Conservation (phyloP, 495 filamentous ascomycete genomes). For the Penicillium mononematosum region DNA sequence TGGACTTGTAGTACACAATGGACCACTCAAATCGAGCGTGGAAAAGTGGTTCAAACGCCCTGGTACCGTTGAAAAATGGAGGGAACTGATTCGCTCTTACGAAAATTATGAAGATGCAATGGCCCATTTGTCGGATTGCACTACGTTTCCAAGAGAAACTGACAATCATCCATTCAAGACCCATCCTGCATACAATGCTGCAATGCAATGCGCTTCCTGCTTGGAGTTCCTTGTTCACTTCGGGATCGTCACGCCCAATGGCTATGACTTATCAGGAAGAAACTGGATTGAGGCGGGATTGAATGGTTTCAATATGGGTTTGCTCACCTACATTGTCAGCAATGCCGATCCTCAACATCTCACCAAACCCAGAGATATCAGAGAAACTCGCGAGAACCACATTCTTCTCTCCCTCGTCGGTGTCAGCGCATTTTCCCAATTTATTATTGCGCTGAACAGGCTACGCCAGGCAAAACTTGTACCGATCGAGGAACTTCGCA, state of each 20-base stretch:
- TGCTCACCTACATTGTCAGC: not conserved
- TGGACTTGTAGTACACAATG: not conserved
- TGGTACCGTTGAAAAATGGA: not conserved
- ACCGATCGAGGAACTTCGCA: not conserved
- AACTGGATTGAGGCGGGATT: constrained; percentile 5
- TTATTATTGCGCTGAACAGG: not conserved
- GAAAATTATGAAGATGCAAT: not conserved
- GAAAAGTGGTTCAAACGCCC: not conserved
- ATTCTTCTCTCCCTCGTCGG: constrained; percentile 3
- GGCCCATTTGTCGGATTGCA: not conserved
- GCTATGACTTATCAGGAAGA: constrained; percentile 3
- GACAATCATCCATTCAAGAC: not conserved
- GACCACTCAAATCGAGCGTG: not conserved
- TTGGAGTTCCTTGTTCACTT: not conserved
- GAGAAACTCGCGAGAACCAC: not conserved
- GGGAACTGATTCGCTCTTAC: not conserved
- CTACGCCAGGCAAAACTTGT: not conserved
- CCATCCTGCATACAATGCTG: constrained; percentile 1
- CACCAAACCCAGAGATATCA: not conserved
- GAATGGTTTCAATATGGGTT: not conserved
- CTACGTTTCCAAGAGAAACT: not conserved
- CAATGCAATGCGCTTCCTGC: not conserved
- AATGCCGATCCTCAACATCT: not conserved
- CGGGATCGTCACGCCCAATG: not conserved
- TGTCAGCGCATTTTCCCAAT: not conserved